Base-by-base conservation (phyloP, 257 asterid genomes). In the Lycium barbarum region DNA sequence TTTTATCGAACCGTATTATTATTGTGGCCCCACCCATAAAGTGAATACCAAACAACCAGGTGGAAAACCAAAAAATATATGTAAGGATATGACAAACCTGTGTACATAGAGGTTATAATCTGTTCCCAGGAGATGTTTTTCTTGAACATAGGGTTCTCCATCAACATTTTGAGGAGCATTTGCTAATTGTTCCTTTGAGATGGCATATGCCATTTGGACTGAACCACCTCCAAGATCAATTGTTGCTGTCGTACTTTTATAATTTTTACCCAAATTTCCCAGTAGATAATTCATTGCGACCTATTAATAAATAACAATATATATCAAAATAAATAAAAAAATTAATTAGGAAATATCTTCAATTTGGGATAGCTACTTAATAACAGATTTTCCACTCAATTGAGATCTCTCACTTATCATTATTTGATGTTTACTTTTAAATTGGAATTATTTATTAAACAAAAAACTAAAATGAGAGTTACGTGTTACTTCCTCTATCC, bases 181-280 rank as follows among this genome's bases (percentile, higher is more conserved):
- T 81, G 91, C 95, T 88, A 94, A 94, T 83, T 87, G 94, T 80
- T 90, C 87, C 3, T 89, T 90, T 85, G 97, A 90, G 70, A 95
- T 85, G 38, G 98, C 97, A 88, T 93, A 95, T 8, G 98, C 93
- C 97, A 95, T 91, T 84, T 95, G 97, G 68, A 95, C 94, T 72
- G 98, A 93, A 80, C 96, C 98, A 86, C 98, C 98, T 54, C 98
- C 98, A 83, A 95, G 95, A 87, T 93, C 98, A 88, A 95, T 90
- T 59, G 94, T 93, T 71, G 97, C 97, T 83, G 93, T 90, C 17
- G 98, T 93, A 22, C 82, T 73, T 5, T 90, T 67, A 81, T 93
- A 92, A n/a, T 63, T 8, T 84, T 92, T 89, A 11, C 98, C 97
- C 90, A 93, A 90, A 83, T 86, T 93, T 54, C 97, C 98, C 83